Conservation (phyloP, 768 basidiomycete genomes). For the Termitomyces bulborhizus region DNA sequence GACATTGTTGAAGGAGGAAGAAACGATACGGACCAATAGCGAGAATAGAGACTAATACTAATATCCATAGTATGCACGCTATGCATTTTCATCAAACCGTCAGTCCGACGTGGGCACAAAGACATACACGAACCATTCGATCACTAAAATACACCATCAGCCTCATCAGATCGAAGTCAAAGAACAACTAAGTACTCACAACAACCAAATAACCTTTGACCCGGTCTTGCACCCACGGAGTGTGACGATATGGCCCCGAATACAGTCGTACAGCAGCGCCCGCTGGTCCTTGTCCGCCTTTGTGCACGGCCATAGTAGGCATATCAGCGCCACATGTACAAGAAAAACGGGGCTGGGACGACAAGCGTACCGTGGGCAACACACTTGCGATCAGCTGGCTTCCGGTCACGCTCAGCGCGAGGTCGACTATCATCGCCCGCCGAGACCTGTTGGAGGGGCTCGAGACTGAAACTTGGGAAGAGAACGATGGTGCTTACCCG, state of each 20-base stretch:
- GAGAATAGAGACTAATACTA: neutral
- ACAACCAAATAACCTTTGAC: constrained; percentile 89
- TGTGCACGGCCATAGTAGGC: neutral
- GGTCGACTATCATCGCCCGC: constrained; percentile 80
- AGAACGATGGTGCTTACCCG: constrained; percentile 37
- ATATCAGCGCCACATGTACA: neutral
- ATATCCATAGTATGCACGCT: neutral
- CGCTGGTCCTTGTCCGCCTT: constrained; percentile 87
- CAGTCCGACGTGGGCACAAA: neutral
- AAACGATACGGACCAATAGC: neutral
- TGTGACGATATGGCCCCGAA: constrained; percentile 82
- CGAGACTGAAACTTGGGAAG: neutral
- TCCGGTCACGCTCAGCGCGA: constrained; percentile 77
- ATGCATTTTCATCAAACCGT: neutral
- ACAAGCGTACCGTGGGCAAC: constrained; percentile 56
- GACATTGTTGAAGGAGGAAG: neutral
- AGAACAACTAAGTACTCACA: constrained; percentile 30
- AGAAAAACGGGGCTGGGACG: neutral
- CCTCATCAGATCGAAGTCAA: too few species aligned
- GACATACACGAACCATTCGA: neutral
- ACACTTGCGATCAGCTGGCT: constrained; percentile 83
- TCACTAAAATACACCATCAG: too few species aligned
- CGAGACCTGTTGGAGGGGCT: constrained; percentile 34
- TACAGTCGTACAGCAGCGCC: constrained; percentile 76
- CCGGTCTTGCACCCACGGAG: constrained; percentile 89